phyloP scores from a whole-genome alignment of 495 filamentous ascomycete species.

The Aspergillus incahuasiensis region DNA sequence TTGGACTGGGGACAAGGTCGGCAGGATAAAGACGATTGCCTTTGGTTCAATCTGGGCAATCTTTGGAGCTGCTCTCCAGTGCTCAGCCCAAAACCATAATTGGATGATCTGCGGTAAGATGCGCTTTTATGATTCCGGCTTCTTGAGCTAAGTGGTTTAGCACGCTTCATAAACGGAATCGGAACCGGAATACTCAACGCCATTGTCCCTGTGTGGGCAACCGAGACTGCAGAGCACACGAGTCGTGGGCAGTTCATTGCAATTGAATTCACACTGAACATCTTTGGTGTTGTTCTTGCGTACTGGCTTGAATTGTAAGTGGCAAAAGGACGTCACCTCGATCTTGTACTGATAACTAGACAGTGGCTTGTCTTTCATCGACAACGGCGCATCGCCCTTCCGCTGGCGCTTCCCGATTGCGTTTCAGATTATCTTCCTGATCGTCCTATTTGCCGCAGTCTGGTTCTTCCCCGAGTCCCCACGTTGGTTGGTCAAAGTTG shows the following conservation, averaged over 20 bases:
- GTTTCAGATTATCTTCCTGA: slow-evolving; percentile 63
- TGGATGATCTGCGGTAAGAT: slow-evolving; percentile 67
- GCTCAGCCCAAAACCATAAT: slow-evolving; percentile 55
- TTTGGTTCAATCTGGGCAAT: slow-evolving; percentile 53
- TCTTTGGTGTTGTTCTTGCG: slow-evolving; percentile 67
- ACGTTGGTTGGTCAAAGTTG: slow-evolving; percentile 60
- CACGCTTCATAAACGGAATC: slow-evolving; percentile 61
- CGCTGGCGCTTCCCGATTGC: slow-evolving; percentile 68
- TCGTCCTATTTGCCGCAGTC: slow-evolving; percentile 43
- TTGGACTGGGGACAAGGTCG: slow-evolving; percentile 56
- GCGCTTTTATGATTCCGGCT: not conserved
- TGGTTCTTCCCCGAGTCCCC: slow-evolving; percentile 66
- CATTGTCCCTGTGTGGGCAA: slow-evolving; percentile 68
- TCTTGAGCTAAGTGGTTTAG: slow-evolving; percentile 23
- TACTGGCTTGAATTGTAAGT: slow-evolving; percentile 69
- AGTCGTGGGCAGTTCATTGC: slow-evolving; percentile 67
- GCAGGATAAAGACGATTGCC: slow-evolving; percentile 58
- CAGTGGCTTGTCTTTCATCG: slow-evolving; percentile 54
- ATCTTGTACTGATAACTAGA: not conserved
- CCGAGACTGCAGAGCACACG: slow-evolving; percentile 63
- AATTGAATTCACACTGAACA: slow-evolving; percentile 70
- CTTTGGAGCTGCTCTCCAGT: slow-evolving; percentile 56
- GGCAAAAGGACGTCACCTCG: not conserved
- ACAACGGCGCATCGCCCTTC: slow-evolving; percentile 51
- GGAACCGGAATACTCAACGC: slow-evolving; percentile 72